These are phyloP conservation scores for Nitzschia sp. DNA, from an alignment of 108 stramenopile genomes.

Conservation along the genomic window DNA sequence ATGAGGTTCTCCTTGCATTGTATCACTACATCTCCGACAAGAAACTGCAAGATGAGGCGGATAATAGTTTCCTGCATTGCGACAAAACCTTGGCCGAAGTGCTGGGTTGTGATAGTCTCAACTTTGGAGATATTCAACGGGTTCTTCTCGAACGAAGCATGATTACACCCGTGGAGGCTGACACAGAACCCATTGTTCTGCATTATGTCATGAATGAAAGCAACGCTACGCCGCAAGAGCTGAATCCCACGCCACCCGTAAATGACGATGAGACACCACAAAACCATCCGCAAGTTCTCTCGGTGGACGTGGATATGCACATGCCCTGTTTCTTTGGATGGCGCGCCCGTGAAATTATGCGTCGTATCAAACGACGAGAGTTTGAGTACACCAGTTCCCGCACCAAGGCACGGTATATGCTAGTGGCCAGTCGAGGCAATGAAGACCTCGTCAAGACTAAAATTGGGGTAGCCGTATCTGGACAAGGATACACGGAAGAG, in stretches of 20 bases:
- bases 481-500: slow-evolving; percentile 50
- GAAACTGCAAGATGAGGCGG: slow-evolving; percentile 53
- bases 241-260: background rate
- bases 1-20: slow-evolving; percentile 59
- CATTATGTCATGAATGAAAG: slow-evolving; percentile 75
- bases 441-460: slow-evolving; percentile 65
- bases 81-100: slow-evolving; percentile 56
- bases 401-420: slow-evolving; percentile 66
- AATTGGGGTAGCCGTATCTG: slow-evolving; percentile 63
- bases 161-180: slow-evolving; percentile 36
- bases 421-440: slow-evolving; percentile 53
- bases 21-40: slow-evolving; percentile 66
- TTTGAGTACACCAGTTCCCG: slow-evolving; percentile 75
- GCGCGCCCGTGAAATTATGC: slow-evolving; percentile 66
- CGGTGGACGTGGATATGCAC: slow-evolving; percentile 69
- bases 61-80: slow-evolving; percentile 58
- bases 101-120: slow-evolving; percentile 67
- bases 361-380: slow-evolving; percentile 75
- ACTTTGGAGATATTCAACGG: slow-evolving; percentile 54
- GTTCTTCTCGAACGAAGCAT: slow-evolving; percentile 54
- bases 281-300: slow-evolving; percentile 30
- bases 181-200: slow-evolving; percentile 29
- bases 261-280: slow-evolving; percentile 1
- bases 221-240: slow-evolving; percentile 55
- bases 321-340: slow-evolving; percentile 68